phyloP scores from a whole-genome alignment of 768 basidiomycete genomes.

The Lentinus brumalis region DNA sequence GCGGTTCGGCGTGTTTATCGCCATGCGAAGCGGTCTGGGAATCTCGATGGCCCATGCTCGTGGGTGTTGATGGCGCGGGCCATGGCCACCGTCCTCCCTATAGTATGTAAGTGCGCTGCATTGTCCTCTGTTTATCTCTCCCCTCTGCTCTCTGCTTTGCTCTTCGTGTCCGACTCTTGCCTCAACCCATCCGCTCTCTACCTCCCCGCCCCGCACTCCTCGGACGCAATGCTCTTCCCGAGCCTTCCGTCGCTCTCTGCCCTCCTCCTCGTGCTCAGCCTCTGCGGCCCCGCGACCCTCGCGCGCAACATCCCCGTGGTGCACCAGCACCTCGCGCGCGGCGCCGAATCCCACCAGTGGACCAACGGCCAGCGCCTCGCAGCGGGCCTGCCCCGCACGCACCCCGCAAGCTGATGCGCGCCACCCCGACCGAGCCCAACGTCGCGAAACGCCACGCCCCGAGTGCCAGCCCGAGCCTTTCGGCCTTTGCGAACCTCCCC shows the following conservation, averaged over 20 bases:
- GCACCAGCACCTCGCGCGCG: not conserved
- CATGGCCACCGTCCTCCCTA: not conserved
- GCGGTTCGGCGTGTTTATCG: not conserved
- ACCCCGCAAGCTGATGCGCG: constrained; percentile 11
- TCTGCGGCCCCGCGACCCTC: not conserved
- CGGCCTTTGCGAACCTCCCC: not conserved
- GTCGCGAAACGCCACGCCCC: constrained; percentile 13
- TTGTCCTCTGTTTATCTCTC: not conserved
- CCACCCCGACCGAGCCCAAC: constrained; percentile 8
- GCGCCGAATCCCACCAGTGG: constrained; percentile 1
- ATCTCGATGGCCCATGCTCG: not conserved
- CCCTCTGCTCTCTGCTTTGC: not conserved
- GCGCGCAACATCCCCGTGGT: constrained; percentile 9
- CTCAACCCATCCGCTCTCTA: not conserved
- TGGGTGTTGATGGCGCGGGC: not conserved
- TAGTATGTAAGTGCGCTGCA: not conserved
- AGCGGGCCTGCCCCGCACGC: constrained; percentile 19
- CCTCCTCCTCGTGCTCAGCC: constrained; percentile 5
- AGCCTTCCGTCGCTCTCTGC: constrained; percentile 8
- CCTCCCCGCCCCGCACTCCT: not conserved
- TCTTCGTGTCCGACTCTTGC: not conserved
- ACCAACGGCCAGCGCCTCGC: constrained; percentile 22
- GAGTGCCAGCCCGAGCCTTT: constrained; percentile 12
- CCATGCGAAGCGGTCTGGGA: not conserved
- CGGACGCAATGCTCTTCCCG: constrained; percentile 7